Percentiles rank a stretch among this genome's conserved stretches.
Conservation (phyloP, 345 rosid species). For the Lepidium sativum region DNA sequence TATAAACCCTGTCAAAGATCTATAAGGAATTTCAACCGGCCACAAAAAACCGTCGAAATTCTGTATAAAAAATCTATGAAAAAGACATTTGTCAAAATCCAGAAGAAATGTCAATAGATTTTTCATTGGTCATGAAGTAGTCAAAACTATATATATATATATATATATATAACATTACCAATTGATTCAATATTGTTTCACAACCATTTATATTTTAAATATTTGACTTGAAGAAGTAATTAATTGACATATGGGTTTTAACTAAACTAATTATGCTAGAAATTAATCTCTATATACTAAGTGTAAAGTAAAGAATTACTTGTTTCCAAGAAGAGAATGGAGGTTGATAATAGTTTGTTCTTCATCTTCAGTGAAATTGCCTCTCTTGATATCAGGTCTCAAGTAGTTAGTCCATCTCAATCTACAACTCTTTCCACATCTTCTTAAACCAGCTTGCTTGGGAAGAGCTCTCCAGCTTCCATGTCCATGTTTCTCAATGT, state of each 20-base stretch:
- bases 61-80: no score
- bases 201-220: no score
- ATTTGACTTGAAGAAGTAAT: not conserved
- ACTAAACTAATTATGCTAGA: not conserved
- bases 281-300: not conserved
- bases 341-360: constrained; percentile 60
- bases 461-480: constrained; percentile 86
- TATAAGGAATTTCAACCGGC: no score
- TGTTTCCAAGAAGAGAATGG: constrained; percentile 66
- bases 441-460: constrained; percentile 54
- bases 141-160: no score
- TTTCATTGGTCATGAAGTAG: no score
- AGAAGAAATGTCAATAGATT: no score
- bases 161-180: no score
- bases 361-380: constrained; percentile 65
- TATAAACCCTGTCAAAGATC: no score
- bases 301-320: constrained; percentile 28
- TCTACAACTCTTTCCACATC: constrained; percentile 84
- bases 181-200: no score
- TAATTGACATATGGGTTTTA: not conserved
- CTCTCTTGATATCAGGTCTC: constrained; percentile 73
- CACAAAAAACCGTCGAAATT: no score
- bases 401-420: constrained; percentile 76
- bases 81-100: no score
- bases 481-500: constrained; percentile 50